phyloP scores from a whole-genome alignment of 352 stramenopile species.

The Globisporangium cederbergense region DNA sequence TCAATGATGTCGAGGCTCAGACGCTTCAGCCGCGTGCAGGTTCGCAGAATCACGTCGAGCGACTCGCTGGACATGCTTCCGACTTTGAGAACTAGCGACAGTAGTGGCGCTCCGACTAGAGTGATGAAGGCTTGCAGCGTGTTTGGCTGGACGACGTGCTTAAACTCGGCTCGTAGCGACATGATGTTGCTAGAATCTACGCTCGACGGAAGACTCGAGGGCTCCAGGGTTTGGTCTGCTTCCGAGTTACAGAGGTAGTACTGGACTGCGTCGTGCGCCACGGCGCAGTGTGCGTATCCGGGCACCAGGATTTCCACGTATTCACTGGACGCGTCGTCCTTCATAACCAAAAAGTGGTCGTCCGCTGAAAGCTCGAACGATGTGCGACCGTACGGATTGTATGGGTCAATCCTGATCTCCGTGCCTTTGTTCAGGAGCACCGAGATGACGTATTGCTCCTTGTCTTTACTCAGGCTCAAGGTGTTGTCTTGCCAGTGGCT shows the following conservation, averaged over 20 bases:
- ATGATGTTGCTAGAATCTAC: neutral
- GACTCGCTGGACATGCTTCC: constrained; percentile 3
- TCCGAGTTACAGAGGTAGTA: constrained; percentile 11
- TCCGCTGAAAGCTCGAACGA: constrained; percentile 8
- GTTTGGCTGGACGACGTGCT: neutral
- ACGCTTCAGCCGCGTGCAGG: constrained; percentile 2
- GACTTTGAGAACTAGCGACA: constrained; percentile 8
- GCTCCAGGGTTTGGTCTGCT: neutral
- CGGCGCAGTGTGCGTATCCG: constrained; percentile 16
- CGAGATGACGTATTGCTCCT: constrained; percentile 9
- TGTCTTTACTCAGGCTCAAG: neutral
- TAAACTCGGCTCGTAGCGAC: constrained; percentile 10
- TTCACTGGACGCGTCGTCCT: constrained; percentile 5
- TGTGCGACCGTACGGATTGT: neutral
- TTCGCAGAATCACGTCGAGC: neutral
- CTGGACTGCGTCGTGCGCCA: constrained; percentile 11
- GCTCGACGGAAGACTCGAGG: neutral
- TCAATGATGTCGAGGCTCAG: constrained; percentile 15
- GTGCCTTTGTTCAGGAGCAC: constrained; percentile 17
- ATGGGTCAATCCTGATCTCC: constrained; percentile 9
- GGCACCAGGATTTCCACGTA: constrained; percentile 19
- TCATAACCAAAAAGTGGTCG: constrained; percentile 23
- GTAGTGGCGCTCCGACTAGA: constrained; percentile 11
- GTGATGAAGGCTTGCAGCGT: constrained; percentile 14
- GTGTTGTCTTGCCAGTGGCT: neutral